Percentiles rank a stretch among this genome's conserved stretches.
These are phyloP conservation scores for Podaxis sp. DNA, from an alignment of 768 basidiomycete species.

Conservation along the genomic window DNA sequence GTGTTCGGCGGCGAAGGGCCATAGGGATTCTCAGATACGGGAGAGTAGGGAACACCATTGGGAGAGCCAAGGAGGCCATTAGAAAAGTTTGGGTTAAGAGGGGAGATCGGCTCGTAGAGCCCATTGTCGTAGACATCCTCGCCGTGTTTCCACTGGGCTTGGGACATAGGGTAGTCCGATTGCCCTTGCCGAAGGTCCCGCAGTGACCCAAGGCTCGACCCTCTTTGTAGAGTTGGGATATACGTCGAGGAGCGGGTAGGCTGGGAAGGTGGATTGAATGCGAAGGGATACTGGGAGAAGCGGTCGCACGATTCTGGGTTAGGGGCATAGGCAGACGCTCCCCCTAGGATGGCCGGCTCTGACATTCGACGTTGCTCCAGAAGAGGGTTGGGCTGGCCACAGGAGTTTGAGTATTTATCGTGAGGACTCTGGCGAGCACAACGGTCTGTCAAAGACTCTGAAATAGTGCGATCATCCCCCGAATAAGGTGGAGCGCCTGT, in stretches of 20 bases:
- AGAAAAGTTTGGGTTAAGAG: constrained; percentile 53
- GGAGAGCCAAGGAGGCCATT: constrained; percentile 36
- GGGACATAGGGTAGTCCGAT: constrained; percentile 33
- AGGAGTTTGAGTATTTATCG: constrained; percentile 34
- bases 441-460: constrained; percentile 37
- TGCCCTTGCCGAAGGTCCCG: constrained; percentile 42
- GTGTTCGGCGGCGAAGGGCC: constrained; percentile 65
- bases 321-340: constrained; percentile 38
- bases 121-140: constrained; percentile 31
- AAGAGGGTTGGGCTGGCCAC: constrained; percentile 32
- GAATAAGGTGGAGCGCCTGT: constrained; percentile 41
- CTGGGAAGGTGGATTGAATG: constrained; percentile 33
- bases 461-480: constrained; percentile 38
- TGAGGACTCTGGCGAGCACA: constrained; percentile 34
- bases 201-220: constrained; percentile 44
- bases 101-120: constrained; percentile 53
- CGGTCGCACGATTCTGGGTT: constrained; percentile 29
- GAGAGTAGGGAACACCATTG: constrained; percentile 44
- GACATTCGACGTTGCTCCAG: constrained; percentile 70
- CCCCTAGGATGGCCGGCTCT: constrained; percentile 52
- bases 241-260: constrained; percentile 36
- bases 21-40: constrained; percentile 50
- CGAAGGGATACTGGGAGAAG: constrained; percentile 38
- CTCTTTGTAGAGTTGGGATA: constrained; percentile 45
- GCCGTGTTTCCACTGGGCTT: constrained; percentile 40